Conservation (phyloP, 352 stramenopile species). For the Globisporangium barbulae region DNA sequence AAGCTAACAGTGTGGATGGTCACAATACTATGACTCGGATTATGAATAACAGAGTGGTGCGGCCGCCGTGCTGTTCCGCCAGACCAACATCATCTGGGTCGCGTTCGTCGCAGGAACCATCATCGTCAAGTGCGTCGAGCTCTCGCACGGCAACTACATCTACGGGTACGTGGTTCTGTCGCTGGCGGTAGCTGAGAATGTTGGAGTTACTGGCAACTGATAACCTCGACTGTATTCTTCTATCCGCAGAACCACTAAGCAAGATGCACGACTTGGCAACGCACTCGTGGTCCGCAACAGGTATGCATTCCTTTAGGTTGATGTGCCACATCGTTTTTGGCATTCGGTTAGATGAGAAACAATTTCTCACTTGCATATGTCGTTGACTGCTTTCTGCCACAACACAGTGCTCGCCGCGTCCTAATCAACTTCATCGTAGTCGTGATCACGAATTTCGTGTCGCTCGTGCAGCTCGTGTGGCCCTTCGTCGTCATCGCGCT, state of each 20-base stretch:
- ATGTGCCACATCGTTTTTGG: too few species aligned
- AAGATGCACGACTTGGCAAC: conserved; percentile 21
- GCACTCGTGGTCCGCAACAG: conserved; percentile 28
- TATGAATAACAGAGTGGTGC: conserved; percentile 47
- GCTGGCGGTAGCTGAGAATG: neutral
- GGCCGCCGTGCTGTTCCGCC: conserved; percentile 78
- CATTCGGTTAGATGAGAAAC: too few species aligned
- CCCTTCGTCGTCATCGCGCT: conserved; percentile 59
- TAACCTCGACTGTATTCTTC: neutral
- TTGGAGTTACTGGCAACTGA: neutral
- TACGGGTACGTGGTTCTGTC: conserved; percentile 47
- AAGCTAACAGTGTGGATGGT: too few species aligned
- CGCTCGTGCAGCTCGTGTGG: conserved; percentile 63
- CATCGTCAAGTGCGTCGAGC: conserved; percentile 65
- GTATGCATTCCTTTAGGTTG: conserved; percentile 12
- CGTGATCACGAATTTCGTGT: conserved; percentile 42
- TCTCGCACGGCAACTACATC: conserved; percentile 60
- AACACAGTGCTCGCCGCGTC: conserved; percentile 33
- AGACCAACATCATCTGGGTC: conserved; percentile 92
- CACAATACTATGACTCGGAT: neutral
- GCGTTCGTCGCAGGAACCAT: conserved; percentile 77
- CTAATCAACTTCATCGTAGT: conserved; percentile 63
- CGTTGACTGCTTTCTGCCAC: neutral
- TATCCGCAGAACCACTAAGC: conserved; percentile 31
- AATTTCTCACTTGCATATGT: neutral